Evolutionary conservation across 2,329 filamentous ascomycete species (phyloP).

Genomic region (Didymella arachidicola): DNA sequence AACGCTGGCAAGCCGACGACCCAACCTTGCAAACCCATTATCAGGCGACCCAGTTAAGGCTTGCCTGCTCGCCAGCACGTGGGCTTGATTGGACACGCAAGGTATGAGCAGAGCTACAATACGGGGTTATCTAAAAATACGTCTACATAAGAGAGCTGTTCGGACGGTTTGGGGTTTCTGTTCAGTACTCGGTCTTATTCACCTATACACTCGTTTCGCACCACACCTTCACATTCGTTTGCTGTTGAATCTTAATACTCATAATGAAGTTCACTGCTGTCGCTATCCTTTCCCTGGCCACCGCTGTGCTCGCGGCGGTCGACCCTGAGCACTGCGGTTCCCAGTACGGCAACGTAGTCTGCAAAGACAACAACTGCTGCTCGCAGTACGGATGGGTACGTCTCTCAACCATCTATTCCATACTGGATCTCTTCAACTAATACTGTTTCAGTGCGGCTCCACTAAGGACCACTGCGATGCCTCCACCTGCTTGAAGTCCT

Average conservation of each 20-base stretch:
- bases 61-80: constrained; percentile 5
- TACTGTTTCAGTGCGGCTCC: constrained; percentile 43
- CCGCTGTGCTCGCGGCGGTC: constrained; percentile 38
- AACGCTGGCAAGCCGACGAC: constrained; percentile 12
- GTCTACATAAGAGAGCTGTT: constrained; percentile 18
- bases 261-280: constrained; percentile 43
- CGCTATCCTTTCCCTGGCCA: constrained; percentile 38
- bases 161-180: constrained; percentile 4
- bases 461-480: constrained; percentile 48
- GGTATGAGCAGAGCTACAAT: constrained; percentile 23
- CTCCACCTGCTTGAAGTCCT: constrained; percentile 43
- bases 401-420: not conserved
- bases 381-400: constrained; percentile 48
- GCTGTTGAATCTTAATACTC: constrained; percentile 25
- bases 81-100: constrained; percentile 24
- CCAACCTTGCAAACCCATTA: constrained; percentile 13
- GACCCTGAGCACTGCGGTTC: constrained; percentile 47
- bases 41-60: constrained; percentile 12
- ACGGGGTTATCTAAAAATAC: constrained; percentile 25
- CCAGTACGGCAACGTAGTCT: constrained; percentile 42
- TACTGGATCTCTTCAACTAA: not conserved
- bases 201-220: constrained; percentile 8
- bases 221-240: constrained; percentile 6
- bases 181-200: constrained; percentile 5
- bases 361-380: constrained; percentile 49